Conservation (phyloP, 1,284 basidiomycete genomes). For the Chiua sp. region DNA sequence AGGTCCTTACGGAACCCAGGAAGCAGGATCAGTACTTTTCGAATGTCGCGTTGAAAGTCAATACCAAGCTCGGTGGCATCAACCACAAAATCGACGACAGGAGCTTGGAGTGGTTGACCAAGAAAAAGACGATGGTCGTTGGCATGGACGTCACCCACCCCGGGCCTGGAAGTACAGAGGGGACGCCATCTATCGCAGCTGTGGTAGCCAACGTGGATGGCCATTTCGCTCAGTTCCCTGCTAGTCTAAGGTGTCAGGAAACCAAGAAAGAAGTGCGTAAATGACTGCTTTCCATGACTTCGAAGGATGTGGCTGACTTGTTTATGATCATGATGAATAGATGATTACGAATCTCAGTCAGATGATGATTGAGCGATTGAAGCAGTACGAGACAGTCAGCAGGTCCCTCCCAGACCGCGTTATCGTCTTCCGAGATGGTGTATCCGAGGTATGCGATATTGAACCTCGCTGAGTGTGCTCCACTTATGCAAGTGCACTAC, state of each 20-base stretch:
- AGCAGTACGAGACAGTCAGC: conserved; percentile 57
- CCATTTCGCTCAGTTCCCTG: conserved; percentile 71
- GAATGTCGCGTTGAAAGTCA: conserved; percentile 46
- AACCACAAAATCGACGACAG: conserved; percentile 68
- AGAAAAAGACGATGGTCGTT: conserved; percentile 76
- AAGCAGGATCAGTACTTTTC: conserved; percentile 80
- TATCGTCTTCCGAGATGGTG: conserved; percentile 76
- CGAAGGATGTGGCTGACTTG: not conserved
- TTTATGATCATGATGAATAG: conserved; percentile 38
- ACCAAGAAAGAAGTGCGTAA: conserved; percentile 67
- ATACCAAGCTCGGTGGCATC: conserved; percentile 78
- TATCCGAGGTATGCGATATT: conserved; percentile 62
- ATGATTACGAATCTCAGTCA: conserved; percentile 68
- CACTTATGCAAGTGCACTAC: conserved; percentile 6
- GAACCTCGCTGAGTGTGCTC: not conserved
- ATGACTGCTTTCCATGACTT: not conserved
- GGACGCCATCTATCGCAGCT: conserved; percentile 79
- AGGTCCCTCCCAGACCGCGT: conserved; percentile 63
- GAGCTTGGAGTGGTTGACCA: conserved; percentile 66
- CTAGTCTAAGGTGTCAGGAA: conserved; percentile 65
- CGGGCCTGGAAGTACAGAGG: conserved; percentile 60
- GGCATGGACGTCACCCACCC: conserved; percentile 80
- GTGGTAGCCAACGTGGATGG: conserved; percentile 75
- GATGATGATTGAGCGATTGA: conserved; percentile 74
- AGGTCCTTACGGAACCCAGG: conserved; percentile 56